These are phyloP conservation scores for Pseudozyma pruni DNA, from an alignment of 1,284 basidiomycete species.

Conservation along the genomic window DNA sequence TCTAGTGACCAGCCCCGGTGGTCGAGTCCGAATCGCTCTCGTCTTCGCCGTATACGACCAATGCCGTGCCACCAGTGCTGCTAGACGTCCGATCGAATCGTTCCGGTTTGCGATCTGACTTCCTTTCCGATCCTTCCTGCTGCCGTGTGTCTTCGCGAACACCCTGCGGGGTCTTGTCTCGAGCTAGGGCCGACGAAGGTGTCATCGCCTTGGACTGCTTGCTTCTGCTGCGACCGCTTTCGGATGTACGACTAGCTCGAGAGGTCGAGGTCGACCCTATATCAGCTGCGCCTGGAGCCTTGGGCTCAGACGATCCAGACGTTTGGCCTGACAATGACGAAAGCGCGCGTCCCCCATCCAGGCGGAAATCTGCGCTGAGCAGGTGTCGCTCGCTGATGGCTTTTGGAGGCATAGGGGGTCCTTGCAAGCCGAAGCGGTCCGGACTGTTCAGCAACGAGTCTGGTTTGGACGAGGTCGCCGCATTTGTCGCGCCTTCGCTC, in stretches of 20 bases:
- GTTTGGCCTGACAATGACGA: conserved; percentile 1
- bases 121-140: conserved; percentile 1
- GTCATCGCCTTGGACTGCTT: conserved; percentile 31
- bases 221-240: conserved; percentile 23
- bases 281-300: not conserved
- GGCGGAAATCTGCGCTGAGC: conserved; percentile 59
- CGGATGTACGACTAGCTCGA: conserved; percentile 3
- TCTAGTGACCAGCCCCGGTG: conserved; percentile 33
- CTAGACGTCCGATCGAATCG: conserved; percentile 13
- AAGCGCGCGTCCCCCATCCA: conserved; percentile 33
- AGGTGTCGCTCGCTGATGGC: conserved; percentile 62
- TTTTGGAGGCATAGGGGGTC: conserved; percentile 58
- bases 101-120: conserved; percentile 1
- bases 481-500: conserved; percentile 6
- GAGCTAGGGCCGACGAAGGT: conserved; percentile 33
- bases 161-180: conserved; percentile 32
- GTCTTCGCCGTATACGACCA: conserved; percentile 65
- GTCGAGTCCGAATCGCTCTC: conserved; percentile 52
- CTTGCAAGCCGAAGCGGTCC: conserved; percentile 59
- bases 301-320: not conserved
- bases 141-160: conserved; percentile 9
- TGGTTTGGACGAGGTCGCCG: conserved; percentile 22
- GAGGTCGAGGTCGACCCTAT: conserved; percentile 10
- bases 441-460: conserved; percentile 53
- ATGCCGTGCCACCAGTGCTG: conserved; percentile 44